A percentile compares a stretch with the other conserved stretches of the same genome.
Evolutionary conservation across 306 rosid genomes (phyloP).

Genomic region (Dalbergia oliveri): DNA sequence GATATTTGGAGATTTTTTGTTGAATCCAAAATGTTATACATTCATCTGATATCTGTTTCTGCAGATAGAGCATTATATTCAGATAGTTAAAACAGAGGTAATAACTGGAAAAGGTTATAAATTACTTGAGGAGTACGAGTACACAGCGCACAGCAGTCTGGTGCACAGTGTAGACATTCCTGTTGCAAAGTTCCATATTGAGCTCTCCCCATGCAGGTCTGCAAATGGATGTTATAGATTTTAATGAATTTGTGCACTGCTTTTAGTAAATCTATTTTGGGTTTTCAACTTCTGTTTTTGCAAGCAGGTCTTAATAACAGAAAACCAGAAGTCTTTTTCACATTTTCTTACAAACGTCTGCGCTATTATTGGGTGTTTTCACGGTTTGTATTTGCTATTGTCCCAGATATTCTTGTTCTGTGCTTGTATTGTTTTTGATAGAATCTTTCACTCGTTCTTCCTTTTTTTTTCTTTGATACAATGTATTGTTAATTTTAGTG

Average conservation of each 20-base stretch:
- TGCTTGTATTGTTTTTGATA: slow-evolving; percentile 7
- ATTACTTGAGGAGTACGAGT: slow-evolving; percentile 91
- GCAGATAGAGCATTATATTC: slow-evolving; percentile 98
- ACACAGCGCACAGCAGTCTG: slow-evolving; percentile 95
- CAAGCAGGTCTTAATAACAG: slow-evolving; percentile 82
- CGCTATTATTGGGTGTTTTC: slow-evolving; percentile 98
- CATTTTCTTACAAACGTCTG: slow-evolving; percentile 96
- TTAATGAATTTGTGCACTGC: slow-evolving; percentile 38
- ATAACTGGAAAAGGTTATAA: slow-evolving; percentile 61
- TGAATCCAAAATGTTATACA: slow-evolving; percentile 4
- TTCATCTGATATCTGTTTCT: slow-evolving; percentile 43
- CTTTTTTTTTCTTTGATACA: no score
- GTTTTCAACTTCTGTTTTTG: slow-evolving; percentile 20
- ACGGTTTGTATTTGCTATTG: slow-evolving; percentile 70
- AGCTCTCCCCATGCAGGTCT: slow-evolving; percentile 99
- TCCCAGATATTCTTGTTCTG: slow-evolving; percentile 28
- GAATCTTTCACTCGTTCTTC: no score
- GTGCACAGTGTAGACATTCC: slow-evolving; percentile 76
- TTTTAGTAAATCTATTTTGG: background rate
- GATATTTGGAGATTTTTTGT: slow-evolving; percentile 26
- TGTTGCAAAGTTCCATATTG: slow-evolving; percentile 87
- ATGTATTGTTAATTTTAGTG: slow-evolving; percentile 25
- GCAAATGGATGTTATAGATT: slow-evolving; percentile 18
- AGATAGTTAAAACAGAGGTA: slow-evolving; percentile 93
- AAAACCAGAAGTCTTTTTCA: slow-evolving; percentile 81